phyloP scores from a whole-genome alignment of 2,329 filamentous ascomycete species.

The Fusarium floridanum region DNA sequence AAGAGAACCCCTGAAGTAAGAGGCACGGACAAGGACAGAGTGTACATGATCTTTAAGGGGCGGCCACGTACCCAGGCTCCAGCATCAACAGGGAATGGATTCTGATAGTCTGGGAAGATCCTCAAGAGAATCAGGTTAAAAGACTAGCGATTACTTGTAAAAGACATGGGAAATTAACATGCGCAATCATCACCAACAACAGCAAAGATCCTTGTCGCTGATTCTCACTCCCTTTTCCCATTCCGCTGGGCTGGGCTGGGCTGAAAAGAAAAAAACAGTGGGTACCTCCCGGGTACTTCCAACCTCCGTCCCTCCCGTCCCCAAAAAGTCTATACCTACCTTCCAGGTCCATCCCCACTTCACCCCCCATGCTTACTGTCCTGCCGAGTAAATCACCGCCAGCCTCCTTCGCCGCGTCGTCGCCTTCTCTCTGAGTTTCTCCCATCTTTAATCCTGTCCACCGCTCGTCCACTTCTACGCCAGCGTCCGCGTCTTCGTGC shows the following conservation, averaged over 20 bases:
- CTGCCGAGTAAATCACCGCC: conserved; percentile 30
- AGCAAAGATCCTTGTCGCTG: conserved; percentile 23
- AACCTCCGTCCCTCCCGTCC: conserved; percentile 33
- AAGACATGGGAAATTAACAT: conserved; percentile 7
- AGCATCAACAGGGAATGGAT: neutral
- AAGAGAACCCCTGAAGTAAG: conserved; percentile 34
- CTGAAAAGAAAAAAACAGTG: conserved; percentile 14
- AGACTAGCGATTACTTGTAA: neutral
- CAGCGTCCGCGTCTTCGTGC: neutral
- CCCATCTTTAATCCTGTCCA: conserved; percentile 8
- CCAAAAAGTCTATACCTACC: conserved; percentile 31
- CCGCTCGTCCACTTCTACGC: neutral
- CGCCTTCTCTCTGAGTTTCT: conserved; percentile 5
- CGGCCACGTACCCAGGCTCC: conserved; percentile 2
- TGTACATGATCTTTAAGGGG: conserved; percentile 13
- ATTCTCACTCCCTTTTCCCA: conserved; percentile 30
- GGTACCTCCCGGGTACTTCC: conserved; percentile 34
- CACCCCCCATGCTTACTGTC: conserved; percentile 27
- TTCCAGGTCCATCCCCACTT: conserved; percentile 24
- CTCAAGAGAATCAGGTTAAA: neutral
- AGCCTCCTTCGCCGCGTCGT: conserved; percentile 35
- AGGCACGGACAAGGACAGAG: conserved; percentile 22
- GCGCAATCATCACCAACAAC: neutral
- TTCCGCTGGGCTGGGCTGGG: conserved; percentile 27
- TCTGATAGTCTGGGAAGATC: neutral